A percentile compares a stretch with the other conserved stretches of the same genome.
Conservation (phyloP, 148 eudicot species). For the Mesembryanthemum crystallinum region DNA sequence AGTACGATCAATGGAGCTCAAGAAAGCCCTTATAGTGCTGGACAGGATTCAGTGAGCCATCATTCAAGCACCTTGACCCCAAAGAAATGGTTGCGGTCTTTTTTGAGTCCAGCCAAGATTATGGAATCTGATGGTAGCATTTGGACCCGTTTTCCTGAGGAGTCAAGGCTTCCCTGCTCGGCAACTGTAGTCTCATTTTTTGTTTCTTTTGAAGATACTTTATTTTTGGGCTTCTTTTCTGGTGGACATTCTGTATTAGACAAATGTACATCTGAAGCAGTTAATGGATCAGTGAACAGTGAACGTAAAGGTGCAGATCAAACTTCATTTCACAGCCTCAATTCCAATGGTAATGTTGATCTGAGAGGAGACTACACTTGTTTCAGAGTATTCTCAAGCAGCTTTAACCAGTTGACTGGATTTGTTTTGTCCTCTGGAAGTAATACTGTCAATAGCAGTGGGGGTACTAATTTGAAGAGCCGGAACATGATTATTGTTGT, state of each 20-base stretch:
- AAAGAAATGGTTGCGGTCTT: slow-evolving; percentile 76
- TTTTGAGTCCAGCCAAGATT: slow-evolving; percentile 51
- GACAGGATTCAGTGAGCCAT: slow-evolving; percentile 27
- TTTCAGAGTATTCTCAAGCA: slow-evolving; percentile 62
- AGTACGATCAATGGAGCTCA: slow-evolving; percentile 29
- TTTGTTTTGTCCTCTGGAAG: slow-evolving; percentile 48
- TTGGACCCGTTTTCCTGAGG: slow-evolving; percentile 58
- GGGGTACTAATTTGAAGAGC: slow-evolving; percentile 25
- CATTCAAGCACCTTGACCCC: slow-evolving; percentile 29
- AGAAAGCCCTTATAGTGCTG: slow-evolving; percentile 30
- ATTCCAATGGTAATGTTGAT: slow-evolving; percentile 28
- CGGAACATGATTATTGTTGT: slow-evolving; percentile 41
- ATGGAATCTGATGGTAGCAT: slow-evolving; percentile 43
- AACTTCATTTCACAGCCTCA: slow-evolving; percentile 19
- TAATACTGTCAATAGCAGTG: slow-evolving; percentile 25
- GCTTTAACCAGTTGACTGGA: slow-evolving; percentile 60
- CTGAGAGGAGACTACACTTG: slow-evolving; percentile 45
- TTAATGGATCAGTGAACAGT: slow-evolving; percentile 24
- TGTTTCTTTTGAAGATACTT: slow-evolving; percentile 48
- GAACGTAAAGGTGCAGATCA: slow-evolving; percentile 24
- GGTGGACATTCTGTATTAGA: slow-evolving; percentile 25
- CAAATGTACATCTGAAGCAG: slow-evolving; percentile 21
- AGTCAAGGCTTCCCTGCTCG: slow-evolving; percentile 46
- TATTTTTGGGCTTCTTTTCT: slow-evolving; percentile 38
- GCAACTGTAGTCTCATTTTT: slow-evolving; percentile 60